These are phyloP conservation scores for Fusarium xyrophilum DNA, from an alignment of 2,329 filamentous ascomycete species.

Conservation along the genomic window DNA sequence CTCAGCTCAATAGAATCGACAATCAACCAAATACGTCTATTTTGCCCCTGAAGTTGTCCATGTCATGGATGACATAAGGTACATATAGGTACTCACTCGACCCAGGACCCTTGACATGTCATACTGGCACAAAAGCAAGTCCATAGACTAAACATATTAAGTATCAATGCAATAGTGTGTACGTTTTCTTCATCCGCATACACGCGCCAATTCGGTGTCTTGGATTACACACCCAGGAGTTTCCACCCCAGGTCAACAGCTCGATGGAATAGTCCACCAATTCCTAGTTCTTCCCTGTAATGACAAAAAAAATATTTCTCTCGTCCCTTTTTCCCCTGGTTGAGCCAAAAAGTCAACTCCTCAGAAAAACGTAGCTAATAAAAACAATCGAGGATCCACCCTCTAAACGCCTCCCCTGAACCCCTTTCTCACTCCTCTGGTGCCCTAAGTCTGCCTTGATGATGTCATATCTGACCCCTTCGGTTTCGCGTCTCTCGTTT, in stretches of 20 bases:
- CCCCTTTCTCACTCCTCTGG: conserved; percentile 8
- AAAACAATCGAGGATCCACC: conserved; percentile 35
- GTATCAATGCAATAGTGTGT: conserved; percentile 12
- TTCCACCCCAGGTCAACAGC: conserved; percentile 18
- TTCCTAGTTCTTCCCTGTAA: conserved; percentile 13
- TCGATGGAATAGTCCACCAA: background rate
- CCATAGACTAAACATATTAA: background rate
- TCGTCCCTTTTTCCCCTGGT: conserved; percentile 28
- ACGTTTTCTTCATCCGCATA: conserved; percentile 30
- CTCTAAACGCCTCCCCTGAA: conserved; percentile 39
- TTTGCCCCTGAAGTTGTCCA: background rate
- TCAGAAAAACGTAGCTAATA: conserved; percentile 24
- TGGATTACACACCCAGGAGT: conserved; percentile 32
- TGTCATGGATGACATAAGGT: background rate
- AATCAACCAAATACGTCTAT: conserved; percentile 3
- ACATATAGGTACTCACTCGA: background rate
- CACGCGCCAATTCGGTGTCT: conserved; percentile 29
- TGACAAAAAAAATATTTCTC: conserved; percentile 16
- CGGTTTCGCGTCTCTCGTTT: conserved; percentile 1
- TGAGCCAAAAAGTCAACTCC: conserved; percentile 31
- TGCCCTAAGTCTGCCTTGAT: background rate
- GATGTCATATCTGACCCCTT: conserved; percentile 3
- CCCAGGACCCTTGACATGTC: background rate
- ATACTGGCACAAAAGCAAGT: background rate
- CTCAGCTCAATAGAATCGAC: conserved; percentile 37